phyloP scores from a whole-genome alignment of 345 rosid species.

The Leavenworthia alabamica region DNA sequence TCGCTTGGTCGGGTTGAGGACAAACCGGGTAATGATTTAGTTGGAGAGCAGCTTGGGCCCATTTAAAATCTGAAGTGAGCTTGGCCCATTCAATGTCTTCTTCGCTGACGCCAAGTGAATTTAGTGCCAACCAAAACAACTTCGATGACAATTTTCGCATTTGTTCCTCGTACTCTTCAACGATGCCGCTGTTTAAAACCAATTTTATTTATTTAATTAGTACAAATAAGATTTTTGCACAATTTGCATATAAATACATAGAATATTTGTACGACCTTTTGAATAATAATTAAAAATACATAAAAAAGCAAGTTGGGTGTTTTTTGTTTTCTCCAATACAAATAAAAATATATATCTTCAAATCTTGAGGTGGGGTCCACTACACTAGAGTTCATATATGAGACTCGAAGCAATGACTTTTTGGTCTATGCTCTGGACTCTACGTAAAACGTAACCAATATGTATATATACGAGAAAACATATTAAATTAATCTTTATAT shows the following conservation, averaged over 20 bases:
- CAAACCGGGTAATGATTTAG: conserved; percentile 81
- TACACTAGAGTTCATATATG: conserved; percentile 1
- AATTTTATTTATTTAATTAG: background rate
- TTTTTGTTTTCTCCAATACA: conserved; percentile 26
- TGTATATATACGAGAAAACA: background rate
- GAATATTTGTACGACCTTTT: background rate
- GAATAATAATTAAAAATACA: background rate
- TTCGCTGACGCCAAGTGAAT: conserved; percentile 34
- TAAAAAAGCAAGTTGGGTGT: conserved; percentile 13
- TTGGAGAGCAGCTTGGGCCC: conserved; percentile 47
- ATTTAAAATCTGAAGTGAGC: conserved; percentile 7
- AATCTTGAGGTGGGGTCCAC: conserved; percentile 32
- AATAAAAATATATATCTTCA: conserved; percentile 25
- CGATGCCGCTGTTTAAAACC: conserved; percentile 37
- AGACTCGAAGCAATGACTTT: background rate
- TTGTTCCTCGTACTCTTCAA: conserved; percentile 62
- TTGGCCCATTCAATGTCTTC: conserved; percentile 37
- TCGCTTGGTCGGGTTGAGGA: conserved; percentile 57
- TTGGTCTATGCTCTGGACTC: no score
- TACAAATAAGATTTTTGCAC: background rate
- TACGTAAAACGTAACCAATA: no score
- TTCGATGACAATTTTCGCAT: conserved; percentile 50
- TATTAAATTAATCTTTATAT: background rate
- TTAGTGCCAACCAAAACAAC: conserved; percentile 42
- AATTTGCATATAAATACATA: background rate